Evolutionary conservation across 257 asterid species (phyloP), one percentile per base, ranked within the genome.

Genomic region (Plantago ovata): DNA sequence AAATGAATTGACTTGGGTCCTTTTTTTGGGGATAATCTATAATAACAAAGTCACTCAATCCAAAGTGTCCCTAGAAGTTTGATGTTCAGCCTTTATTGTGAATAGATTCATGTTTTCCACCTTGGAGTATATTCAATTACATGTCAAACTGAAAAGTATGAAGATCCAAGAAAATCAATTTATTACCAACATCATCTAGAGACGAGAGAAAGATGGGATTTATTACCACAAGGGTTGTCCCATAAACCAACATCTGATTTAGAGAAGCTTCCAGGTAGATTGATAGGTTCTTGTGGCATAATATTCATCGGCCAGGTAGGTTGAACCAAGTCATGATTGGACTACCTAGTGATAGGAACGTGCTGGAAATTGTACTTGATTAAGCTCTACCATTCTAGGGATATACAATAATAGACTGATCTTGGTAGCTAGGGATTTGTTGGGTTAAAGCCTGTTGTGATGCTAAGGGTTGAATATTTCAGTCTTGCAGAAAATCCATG

Each of bases 211-310:
- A n/a, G n/a, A 38, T 63, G 47, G 11, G 55, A 23, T 58, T 60
- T 33, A 28, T 62, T 65, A 14, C 50, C 74, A 40, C 11, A 36
- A 21, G 61, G 40, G 78, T 62, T 60, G 64, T 67, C 67, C 67
- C 66, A 53, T 41, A 53, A 13, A 49, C 53, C 10, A 66, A 51
- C 50, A 62, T 77, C n/a, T 60, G 75, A 39, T 58, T 57, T 40
- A 15, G 72, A 40, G 57, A 62, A 39, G 50, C 38, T 51, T 51
- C 56, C 49, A 56, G 38, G 38, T 24, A 24, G 32, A 16, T 52
- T 32, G 24, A 22, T 15, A 45, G 33, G 40, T 10, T 56, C 72
- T 38, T 33, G 72, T 10, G 75, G 53, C 20, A 53, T 49, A 45
- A 56, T 13, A 32, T 60, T 60, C 66, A 32, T 39, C 13, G 61